phyloP scores from a whole-genome alignment of 176 grass and related monocot genomes.

The Echinochloa phyllopogon region DNA sequence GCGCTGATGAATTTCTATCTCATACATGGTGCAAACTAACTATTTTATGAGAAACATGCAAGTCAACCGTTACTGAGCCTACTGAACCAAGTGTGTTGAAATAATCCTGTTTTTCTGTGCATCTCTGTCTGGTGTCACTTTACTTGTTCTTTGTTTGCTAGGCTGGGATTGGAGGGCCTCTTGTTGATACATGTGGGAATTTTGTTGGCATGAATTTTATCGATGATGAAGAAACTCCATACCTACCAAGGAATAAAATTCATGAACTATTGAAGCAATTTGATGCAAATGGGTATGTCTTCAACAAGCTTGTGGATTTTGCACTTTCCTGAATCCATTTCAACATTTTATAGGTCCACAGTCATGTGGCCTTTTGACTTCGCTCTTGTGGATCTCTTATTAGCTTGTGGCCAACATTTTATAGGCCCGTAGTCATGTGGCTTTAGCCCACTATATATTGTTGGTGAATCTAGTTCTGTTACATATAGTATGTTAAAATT shows the following conservation, averaged over 20 bases:
- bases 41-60: neutral
- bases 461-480: neutral
- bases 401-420: neutral
- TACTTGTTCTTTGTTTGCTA: neutral
- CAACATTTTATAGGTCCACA: neutral
- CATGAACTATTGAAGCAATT: neutral
- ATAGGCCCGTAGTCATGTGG: too few relatives aligned
- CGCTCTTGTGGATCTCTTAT: neutral
- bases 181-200: constrained; percentile 5
- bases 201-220: neutral
- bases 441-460: too few relatives aligned
- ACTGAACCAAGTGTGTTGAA: neutral
- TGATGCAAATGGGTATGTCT: neutral
- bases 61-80: neutral
- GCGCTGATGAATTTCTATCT: neutral
- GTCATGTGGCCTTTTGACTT: neutral
- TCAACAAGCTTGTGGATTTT: neutral
- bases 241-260: constrained; percentile 1
- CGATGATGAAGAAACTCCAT: neutral
- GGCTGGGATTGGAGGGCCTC: constrained; percentile 11
- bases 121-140: neutral
- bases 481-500: neutral
- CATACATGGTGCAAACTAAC: neutral
- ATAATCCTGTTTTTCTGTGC: too few relatives aligned
- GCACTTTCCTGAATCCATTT: neutral